phyloP scores from a whole-genome alignment of 2,329 filamentous ascomycete genomes.

The Furcasterigmium furcatum region DNA sequence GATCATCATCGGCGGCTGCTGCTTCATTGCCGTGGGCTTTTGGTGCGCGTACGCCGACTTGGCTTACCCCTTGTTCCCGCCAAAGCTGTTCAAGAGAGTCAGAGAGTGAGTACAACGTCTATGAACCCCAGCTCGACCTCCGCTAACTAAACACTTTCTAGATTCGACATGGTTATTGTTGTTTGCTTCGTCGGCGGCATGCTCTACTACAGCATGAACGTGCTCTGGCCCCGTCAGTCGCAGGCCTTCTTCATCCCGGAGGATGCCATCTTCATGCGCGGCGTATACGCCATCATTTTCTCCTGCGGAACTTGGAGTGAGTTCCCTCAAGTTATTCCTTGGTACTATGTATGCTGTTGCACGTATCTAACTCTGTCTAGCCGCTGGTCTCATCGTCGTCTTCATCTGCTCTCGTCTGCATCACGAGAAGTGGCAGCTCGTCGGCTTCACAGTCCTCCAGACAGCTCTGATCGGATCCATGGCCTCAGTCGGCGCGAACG shows the following conservation, averaged over 20 bases:
- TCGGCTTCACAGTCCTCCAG: conserved; percentile 24
- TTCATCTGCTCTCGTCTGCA: conserved; percentile 24
- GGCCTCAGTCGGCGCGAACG: conserved; percentile 23
- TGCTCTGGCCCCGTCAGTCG: conserved; percentile 24
- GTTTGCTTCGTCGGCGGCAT: conserved; percentile 26
- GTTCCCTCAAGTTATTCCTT: neutral
- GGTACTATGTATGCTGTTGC: neutral
- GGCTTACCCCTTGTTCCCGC: conserved; percentile 23
- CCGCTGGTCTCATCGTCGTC: conserved; percentile 21
- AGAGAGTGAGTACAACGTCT: conserved; percentile 14
- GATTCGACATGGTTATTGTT: conserved; percentile 24
- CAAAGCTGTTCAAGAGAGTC: conserved; percentile 21
- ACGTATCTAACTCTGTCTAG: conserved; percentile 1
- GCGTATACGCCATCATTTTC: conserved; percentile 22
- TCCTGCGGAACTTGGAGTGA: conserved; percentile 22
- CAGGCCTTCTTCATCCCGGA: conserved; percentile 18
- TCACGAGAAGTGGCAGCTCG: conserved; percentile 31
- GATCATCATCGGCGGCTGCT: conserved; percentile 22
- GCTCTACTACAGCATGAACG: conserved; percentile 26
- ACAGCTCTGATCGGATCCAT: conserved; percentile 31
- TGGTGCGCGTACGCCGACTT: conserved; percentile 22
- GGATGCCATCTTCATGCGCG: conserved; percentile 17
- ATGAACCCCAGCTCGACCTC: neutral
- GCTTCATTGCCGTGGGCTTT: conserved; percentile 21
- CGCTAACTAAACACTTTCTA: neutral